These are phyloP conservation scores for Oehlia diaphana DNA, from an alignment of 192 early-diverging fungal species.

Conservation along the genomic window DNA sequence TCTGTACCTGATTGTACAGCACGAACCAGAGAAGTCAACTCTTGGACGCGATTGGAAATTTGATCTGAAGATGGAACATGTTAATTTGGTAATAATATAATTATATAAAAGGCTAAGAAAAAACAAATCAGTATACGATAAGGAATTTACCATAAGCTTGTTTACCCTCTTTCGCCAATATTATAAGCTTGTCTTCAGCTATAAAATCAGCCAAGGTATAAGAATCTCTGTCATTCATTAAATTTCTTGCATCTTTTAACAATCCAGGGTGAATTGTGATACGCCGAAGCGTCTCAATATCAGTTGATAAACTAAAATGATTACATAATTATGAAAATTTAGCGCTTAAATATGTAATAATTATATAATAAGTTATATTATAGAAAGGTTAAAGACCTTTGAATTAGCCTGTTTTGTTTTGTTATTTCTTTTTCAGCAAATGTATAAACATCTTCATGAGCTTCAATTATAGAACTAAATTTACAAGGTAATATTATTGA, in stretches of 20 bases:
- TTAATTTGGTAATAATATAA: not conserved
- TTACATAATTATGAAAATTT: not conserved
- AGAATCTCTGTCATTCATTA: not conserved
- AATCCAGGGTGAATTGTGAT: slow-evolving; percentile 50
- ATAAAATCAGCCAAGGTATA: slow-evolving; percentile 13
- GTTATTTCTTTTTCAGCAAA: slow-evolving; percentile 45
- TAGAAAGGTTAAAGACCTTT: slow-evolving; percentile 35
- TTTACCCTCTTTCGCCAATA: slow-evolving; percentile 1
- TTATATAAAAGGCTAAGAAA: not conserved
- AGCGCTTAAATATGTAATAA: not conserved
- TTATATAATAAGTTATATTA: not conserved
- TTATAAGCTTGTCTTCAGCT: not conserved
- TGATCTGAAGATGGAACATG: not conserved
- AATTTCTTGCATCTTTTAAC: slow-evolving; percentile 18
- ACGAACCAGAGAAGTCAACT: not conserved
- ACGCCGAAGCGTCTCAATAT: slow-evolving; percentile 43
- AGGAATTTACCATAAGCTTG: not conserved
- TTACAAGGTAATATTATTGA: not conserved
- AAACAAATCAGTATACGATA: not conserved
- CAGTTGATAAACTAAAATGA: slow-evolving; percentile 36
- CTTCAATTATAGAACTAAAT: slow-evolving; percentile 44
- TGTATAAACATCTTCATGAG: slow-evolving; percentile 41
- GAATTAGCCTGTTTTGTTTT: slow-evolving; percentile 36
- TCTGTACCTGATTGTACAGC: slow-evolving; percentile 11
- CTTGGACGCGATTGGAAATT: not conserved